Base-by-base conservation (phyloP, 805 yeast species). In the Wickerhamiella hasegawae region DNA sequence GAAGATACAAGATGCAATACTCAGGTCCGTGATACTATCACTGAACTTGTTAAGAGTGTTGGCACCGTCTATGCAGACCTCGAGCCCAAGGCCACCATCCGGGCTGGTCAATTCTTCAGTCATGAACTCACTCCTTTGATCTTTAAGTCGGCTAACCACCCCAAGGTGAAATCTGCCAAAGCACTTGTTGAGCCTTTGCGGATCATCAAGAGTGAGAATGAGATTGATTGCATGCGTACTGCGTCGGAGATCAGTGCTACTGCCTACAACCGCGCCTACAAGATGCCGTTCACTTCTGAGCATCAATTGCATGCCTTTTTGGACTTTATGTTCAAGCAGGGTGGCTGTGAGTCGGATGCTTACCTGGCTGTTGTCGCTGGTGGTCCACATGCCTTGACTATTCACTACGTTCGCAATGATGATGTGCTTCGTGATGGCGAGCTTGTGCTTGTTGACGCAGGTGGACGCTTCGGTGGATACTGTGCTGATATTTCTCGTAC, bases 331-430 rank as follows among this genome's bases (percentile, higher is more conserved):
- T 87, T 90, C 53, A 69, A 78, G 10, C 64, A 72, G 28, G 84
- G 87, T 19, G 98, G 98, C 1, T 84, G 96, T 55, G 93, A 82
- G 44, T 71, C 71, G 41, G 70, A 78, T 27, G 96, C 96, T 0
- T 90, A 90, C 52, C 71, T 85, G 16, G 97, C 99, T 0, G 99
- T 90, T 8, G 93, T 90, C 3, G 99, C 97, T 4, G 77, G 94
- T 23, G 98, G 98, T 1, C 59, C 69, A 20, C 85, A 90, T 53
- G 83, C 96, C 0, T 59, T 90, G 27, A 80, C 87, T 27, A 87
- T 90, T 40, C 99, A 90, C 57, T 90, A 90, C 54, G 85, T 94
- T 0, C 64, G 94, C 40, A 90, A 90, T 49, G 94, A 90, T 55
- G 94, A 82, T 50, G 56, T 78, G 10, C 65, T 90, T 42, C 68